A percentile compares a stretch with the other conserved stretches of the same genome.
phyloP scores from a whole-genome alignment of 148 eudicot species.

The Rhododendron vialii region DNA sequence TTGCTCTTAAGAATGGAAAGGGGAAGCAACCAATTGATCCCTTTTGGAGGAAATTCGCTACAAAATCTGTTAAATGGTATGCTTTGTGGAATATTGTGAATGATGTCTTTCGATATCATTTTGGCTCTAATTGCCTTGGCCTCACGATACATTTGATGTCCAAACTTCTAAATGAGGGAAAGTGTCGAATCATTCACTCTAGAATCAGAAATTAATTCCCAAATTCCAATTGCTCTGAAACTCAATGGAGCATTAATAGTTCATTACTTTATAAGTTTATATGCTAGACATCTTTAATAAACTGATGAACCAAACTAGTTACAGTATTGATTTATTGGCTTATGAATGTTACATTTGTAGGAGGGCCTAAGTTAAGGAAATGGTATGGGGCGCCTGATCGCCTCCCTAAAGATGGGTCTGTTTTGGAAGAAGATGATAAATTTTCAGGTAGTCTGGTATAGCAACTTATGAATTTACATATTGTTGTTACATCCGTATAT shows the following conservation, averaged over 20 bases:
- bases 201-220: not conserved
- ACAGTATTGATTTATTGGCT: not conserved
- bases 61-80: not conserved
- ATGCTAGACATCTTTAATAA: not conserved
- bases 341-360: constrained; percentile 28
- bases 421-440: constrained; percentile 37
- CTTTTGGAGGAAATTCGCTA: not conserved
- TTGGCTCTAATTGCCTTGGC: not conserved
- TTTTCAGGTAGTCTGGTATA: constrained; percentile 26
- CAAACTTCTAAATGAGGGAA: not conserved
- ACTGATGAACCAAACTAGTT: not conserved
- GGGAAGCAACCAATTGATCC: not conserved
- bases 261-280: not conserved
- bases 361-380: constrained; percentile 92
- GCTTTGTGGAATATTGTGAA: not conserved
- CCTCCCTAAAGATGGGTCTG: constrained; percentile 60
- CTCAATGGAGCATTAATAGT: not conserved
- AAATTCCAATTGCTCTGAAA: not conserved
- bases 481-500: not conserved
- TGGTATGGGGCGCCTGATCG: constrained; percentile 98
- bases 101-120: not conserved
- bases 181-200: not conserved
- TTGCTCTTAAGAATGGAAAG: not conserved
- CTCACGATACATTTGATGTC: not conserved
- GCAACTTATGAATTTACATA: not conserved